Evolutionary conservation across 345 rosid genomes (phyloP), one percentile per base, ranked within the genome.

Genomic region (Salix dunnii): DNA sequence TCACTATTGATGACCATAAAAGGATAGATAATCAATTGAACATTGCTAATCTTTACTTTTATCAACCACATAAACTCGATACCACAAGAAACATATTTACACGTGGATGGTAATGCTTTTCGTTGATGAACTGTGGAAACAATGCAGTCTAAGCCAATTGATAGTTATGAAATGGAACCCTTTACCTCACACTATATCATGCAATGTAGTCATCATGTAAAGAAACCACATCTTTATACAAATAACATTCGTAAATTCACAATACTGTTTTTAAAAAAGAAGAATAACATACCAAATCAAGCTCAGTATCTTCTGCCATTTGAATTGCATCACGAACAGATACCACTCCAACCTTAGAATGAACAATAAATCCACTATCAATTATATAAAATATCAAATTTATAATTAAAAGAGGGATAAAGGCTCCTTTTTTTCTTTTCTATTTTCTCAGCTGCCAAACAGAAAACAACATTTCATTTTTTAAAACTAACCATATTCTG

Each of bases 261-360:
- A 51, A 58, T 20, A 13, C 38, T 33, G 35, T 31, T 9, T 6
- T 20, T 0, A 4, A 53, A 8, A 67, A 5, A 20, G 6, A 35
- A 48, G 60, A 68, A 75, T 4, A 38, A 38, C 82, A 80, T 89
- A 93, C 97, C 98, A 96, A 77, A 84, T 96, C 96, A 73, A 95
- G 97, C 76, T 88, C 93, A 72, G 92, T 90, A 76, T 89, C 96
- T 30, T 86, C 97, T 76, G 99, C 99, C 86, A 85, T 90, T 85
- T 83, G 87, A 75, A 91, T 83, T 17, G 99, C 99, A 78, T 91
- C 88, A 25, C 65, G 79, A 87, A 88, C 90, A 71, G 97, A 71
- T 53, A 95, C 89, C 78, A 94, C 83, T 65, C 98, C 98, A 81
- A 93, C 86, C 99, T 95, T 7, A 18, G 7, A 31, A 81, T 40